Conservation (phyloP, 1,284 basidiomycete genomes). For the Tilletia indica region DNA sequence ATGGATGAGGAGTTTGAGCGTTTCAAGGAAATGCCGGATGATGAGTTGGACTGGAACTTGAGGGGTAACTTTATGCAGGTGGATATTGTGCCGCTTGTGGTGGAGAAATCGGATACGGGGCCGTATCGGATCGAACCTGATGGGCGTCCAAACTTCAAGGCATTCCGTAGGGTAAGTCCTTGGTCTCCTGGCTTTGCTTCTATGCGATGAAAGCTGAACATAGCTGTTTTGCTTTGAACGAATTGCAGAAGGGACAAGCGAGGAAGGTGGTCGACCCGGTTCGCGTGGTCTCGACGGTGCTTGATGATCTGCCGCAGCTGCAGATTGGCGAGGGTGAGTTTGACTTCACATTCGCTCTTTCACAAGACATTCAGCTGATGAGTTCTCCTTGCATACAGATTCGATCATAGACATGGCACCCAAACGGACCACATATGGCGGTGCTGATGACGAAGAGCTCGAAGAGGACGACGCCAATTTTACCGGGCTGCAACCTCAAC, state of each 20-base stretch:
- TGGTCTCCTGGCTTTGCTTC: neutral
- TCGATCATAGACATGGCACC: neutral
- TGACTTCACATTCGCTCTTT: neutral
- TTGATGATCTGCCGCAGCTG: conserved; percentile 3
- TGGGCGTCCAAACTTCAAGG: conserved; percentile 26
- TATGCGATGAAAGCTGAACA: neutral
- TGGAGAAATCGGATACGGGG: neutral
- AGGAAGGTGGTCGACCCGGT: neutral
- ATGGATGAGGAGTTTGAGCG: conserved; percentile 38
- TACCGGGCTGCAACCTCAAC: neutral
- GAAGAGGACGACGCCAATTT: conserved; percentile 11
- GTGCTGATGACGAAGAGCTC: neutral
- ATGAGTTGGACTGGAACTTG: conserved; percentile 35
- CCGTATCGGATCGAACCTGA: neutral
- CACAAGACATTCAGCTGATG: neutral
- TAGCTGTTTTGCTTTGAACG: neutral
- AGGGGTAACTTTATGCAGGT: conserved; percentile 50
- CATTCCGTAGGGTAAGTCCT: conserved; percentile 17
- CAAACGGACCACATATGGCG: neutral
- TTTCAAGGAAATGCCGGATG: conserved; percentile 38
- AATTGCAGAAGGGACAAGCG: neutral
- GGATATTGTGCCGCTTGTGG: conserved; percentile 44
- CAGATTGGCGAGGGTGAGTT: conserved; percentile 13
- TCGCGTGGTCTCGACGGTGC: neutral
- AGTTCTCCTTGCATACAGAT: neutral